Base-by-base conservation (phyloP, 441 rosid genomes). In the Euphorbia celastroides region DNA sequence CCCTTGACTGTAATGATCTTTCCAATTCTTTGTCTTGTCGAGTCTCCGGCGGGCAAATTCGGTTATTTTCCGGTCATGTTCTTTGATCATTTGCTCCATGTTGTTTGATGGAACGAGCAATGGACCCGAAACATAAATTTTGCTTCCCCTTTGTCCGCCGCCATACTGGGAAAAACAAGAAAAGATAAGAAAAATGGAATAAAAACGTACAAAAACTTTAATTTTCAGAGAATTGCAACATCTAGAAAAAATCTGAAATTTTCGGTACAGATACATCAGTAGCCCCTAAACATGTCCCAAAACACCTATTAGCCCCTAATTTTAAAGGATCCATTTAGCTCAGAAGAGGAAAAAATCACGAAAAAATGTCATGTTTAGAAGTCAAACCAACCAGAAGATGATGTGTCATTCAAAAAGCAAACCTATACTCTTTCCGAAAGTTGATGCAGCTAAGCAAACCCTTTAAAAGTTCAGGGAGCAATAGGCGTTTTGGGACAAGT, bases 1-100 rank as follows among this genome's bases (percentile, higher is more conserved):
- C 27, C 66, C 72, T 19, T 67, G 68, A 68, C 72, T 66, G 30
- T 51, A 32, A 48, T 50, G 6, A 14, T 44, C 50, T 14, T 75
- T 77, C 34, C 71, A 72, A 2, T 16, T 62, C 67, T 82, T 92
- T 27, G 77, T 55, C 77, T 71, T 78, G 64, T 75, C 80, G 3
- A 64, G 72, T 51, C 82, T 77, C 64, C 76, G 78, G 51, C 93
- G 82, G 57, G 80, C 82, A 36, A 69, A 70, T 67, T 91, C 93
- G 67, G 89, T 87, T 52, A 93, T 72, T 70, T 77, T 82, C 4
- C 79, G 79, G 50, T 89, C 88, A 13, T 88, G 93, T 56, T 93
- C 99, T 81, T 84, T 88, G 12, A 86, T 87, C 95, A 88, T 84
- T 65, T 86, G 89, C 58, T 91, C 96, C 46, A 85, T 79, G 58